Evolutionary conservation across 2,329 filamentous ascomycete genomes (phyloP).

Genomic region (Sarocladium strictum): DNA sequence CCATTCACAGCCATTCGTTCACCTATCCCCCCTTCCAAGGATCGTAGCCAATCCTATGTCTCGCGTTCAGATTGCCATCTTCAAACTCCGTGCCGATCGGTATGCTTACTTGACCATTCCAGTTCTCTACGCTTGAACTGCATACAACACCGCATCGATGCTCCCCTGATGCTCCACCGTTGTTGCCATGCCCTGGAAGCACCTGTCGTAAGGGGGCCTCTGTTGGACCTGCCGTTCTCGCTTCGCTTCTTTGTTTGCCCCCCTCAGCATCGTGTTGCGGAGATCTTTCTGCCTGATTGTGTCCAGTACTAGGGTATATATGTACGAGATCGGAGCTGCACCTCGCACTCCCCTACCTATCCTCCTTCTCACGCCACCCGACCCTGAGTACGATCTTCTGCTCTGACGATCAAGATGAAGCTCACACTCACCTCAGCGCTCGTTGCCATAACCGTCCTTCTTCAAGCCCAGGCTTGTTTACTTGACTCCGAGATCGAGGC

Average conservation of each 20-base stretch:
- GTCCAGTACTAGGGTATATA: not conserved
- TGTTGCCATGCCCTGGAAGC: not conserved
- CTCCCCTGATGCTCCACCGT: not conserved
- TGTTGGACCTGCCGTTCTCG: not conserved
- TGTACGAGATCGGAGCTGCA: not conserved
- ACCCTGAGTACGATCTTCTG: too few species aligned
- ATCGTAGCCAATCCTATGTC: constrained; percentile 4
- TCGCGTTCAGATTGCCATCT: constrained; percentile 5
- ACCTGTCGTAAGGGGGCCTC: not conserved
- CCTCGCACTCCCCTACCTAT: not conserved
- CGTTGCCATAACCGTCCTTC: not conserved
- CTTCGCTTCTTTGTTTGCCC: not conserved
- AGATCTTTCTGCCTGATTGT: not conserved
- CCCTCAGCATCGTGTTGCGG: not conserved
- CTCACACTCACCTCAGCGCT: not conserved
- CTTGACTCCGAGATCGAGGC: constrained; percentile 8
- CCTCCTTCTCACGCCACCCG: not conserved
- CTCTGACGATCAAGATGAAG: not conserved
- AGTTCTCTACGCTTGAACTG: not conserved
- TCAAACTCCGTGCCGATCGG: constrained; percentile 1
- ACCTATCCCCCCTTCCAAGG: not conserved
- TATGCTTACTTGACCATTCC: not conserved
- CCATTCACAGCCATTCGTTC: not conserved
- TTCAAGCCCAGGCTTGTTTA: constrained; percentile 4
- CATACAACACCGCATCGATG: not conserved